Percentiles rank a stretch among this genome's conserved stretches.
Conservation (phyloP, 148 eudicot species). For the Chenopodium quinoa region DNA sequence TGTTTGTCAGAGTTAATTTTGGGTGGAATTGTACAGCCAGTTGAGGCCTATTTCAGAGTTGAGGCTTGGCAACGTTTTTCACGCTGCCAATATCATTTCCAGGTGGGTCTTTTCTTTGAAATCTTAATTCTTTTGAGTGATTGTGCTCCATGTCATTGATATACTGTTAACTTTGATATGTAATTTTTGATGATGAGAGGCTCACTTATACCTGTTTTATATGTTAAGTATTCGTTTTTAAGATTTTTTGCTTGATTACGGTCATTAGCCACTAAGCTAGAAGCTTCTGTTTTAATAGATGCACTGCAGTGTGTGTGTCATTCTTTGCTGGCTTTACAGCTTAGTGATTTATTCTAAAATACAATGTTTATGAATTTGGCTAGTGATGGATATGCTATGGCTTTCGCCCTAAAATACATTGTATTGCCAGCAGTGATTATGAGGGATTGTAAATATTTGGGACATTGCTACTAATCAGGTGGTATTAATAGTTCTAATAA, state of each 20-base stretch:
- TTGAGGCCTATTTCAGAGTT: slow-evolving; percentile 77
- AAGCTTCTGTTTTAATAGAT: not conserved
- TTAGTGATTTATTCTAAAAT: not conserved
- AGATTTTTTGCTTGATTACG: not conserved
- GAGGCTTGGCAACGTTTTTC: slow-evolving; percentile 79
- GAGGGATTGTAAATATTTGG: slow-evolving; percentile 85
- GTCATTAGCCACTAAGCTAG: not conserved
- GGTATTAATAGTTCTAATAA: slow-evolving; percentile 6
- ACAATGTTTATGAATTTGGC: not conserved
- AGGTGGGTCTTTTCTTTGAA: slow-evolving; percentile 40
- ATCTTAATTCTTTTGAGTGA: not conserved
- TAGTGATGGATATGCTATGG: not conserved
- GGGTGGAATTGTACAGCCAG: slow-evolving; percentile 39
- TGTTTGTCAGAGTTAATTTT: not conserved
- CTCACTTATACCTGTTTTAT: too few relatives aligned
- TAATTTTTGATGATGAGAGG: not conserved
- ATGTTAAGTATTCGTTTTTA: too few relatives aligned
- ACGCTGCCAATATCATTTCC: slow-evolving; percentile 75
- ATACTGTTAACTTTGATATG: not conserved
- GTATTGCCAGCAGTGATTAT: slow-evolving; percentile 84
- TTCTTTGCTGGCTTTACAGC: slow-evolving; percentile 12
- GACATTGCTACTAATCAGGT: slow-evolving; percentile 82
- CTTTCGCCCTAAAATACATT: slow-evolving; percentile 36
- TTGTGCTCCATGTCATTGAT: slow-evolving; percentile 1
- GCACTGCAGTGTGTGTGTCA: too few relatives aligned